Conservation (phyloP, 805 yeast genomes). For the Starmerella bombi region DNA sequence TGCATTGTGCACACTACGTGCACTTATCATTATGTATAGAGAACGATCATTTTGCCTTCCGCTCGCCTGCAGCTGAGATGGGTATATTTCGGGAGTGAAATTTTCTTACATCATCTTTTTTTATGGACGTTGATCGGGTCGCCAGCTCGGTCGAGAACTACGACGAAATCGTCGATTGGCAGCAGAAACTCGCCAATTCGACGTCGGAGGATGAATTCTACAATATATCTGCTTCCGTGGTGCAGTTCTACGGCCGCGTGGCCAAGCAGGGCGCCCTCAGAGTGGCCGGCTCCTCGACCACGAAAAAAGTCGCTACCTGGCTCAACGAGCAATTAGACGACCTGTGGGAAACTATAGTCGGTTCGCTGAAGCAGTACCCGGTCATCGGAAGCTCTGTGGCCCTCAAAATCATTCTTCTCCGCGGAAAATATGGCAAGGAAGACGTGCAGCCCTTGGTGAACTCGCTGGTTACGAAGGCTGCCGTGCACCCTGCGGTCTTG, state of each 20-base stretch:
- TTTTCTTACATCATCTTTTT: too few species aligned
- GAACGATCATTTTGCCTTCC: too few species aligned
- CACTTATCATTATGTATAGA: too few species aligned
- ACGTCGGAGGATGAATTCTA: constrained; percentile 20
- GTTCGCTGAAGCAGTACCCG: background rate
- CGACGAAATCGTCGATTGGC: constrained; percentile 40
- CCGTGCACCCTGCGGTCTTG: constrained; percentile 29
- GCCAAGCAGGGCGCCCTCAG: constrained; percentile 33
- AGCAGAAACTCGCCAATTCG: constrained; percentile 29
- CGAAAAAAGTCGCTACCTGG: constrained; percentile 41
- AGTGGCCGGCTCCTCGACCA: constrained; percentile 40
- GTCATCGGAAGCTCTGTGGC: constrained; percentile 34
- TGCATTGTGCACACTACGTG: too few species aligned
- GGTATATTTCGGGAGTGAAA: background rate
- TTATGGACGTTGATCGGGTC: constrained; percentile 13
- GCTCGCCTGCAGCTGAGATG: too few species aligned
- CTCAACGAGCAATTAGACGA: constrained; percentile 17
- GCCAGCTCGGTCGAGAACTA: constrained; percentile 28
- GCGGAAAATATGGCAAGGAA: constrained; percentile 34
- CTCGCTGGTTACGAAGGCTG: constrained; percentile 29
- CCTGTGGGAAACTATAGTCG: constrained; percentile 1
- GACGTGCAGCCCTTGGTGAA: constrained; percentile 48
- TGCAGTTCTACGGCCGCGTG: constrained; percentile 38
- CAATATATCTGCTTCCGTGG: constrained; percentile 28
- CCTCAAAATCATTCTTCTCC: constrained; percentile 37